Conservation (phyloP, 2,329 filamentous ascomycete species). For the Pezicula radicicola region DNA sequence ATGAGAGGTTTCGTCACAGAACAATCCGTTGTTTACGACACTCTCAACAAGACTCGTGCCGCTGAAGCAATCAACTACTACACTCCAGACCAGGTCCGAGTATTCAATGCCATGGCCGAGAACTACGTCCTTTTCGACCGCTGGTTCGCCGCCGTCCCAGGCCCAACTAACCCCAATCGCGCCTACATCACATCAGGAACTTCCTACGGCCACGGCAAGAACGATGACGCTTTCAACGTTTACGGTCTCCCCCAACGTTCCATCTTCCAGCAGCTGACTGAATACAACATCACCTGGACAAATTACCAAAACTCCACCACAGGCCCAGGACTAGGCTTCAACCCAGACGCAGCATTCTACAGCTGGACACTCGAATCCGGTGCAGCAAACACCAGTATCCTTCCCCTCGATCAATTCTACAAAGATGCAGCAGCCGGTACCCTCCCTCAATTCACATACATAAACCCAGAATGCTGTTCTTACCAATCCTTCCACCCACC, state of each 20-base stretch:
- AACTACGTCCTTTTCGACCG: constrained; percentile 42
- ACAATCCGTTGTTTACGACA: constrained; percentile 33
- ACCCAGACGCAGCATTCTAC: constrained; percentile 41
- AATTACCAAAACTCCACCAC: constrained; percentile 42
- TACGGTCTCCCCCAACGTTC: constrained; percentile 34
- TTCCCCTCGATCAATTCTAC: constrained; percentile 39
- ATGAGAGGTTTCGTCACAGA: constrained; percentile 41
- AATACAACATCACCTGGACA: constrained; percentile 38
- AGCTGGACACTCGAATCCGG: constrained; percentile 36
- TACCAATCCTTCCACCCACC: constrained; percentile 45
- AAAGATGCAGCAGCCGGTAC: constrained; percentile 39
- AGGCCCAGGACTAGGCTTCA: constrained; percentile 30
- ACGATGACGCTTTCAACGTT: constrained; percentile 30
- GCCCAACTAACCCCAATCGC: constrained; percentile 33
- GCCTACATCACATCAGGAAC: constrained; percentile 35
- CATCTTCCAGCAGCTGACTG: constrained; percentile 37
- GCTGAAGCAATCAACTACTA: constrained; percentile 42
- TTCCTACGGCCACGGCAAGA: constrained; percentile 34
- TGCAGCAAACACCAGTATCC: constrained; percentile 30
- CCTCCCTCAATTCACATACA: constrained; percentile 42
- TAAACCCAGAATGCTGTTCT: constrained; percentile 48
- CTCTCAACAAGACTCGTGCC: constrained; percentile 32
- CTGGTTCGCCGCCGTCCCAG: constrained; percentile 38
- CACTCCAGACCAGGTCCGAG: constrained; percentile 35
- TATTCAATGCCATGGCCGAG: constrained; percentile 36